Conservation (phyloP, 1,284 basidiomycete genomes). For the Psilocybe mexicana region DNA sequence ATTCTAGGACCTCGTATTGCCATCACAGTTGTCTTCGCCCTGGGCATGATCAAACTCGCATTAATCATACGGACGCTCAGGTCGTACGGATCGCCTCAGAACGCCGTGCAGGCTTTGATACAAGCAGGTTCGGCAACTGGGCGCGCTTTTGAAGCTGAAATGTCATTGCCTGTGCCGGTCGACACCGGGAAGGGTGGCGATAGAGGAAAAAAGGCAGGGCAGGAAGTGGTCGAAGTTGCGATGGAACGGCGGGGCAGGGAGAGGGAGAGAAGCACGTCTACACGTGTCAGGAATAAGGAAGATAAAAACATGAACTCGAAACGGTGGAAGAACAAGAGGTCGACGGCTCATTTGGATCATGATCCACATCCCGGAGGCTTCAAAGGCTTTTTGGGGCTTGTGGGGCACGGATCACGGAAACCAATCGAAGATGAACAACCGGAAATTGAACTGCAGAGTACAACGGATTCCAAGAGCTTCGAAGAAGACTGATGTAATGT, state of each 20-base stretch:
- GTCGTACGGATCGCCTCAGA: conserved; percentile 48
- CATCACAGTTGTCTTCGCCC: conserved; percentile 53
- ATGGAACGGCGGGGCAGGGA: conserved; percentile 28
- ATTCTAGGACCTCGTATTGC: conserved; percentile 57
- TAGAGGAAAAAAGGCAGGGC: not conserved
- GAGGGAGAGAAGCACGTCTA: conserved; percentile 24
- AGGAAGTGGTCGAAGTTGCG: conserved; percentile 16
- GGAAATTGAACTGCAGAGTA: not conserved
- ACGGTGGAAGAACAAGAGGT: not conserved
- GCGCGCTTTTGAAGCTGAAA: not conserved
- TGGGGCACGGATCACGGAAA: not conserved
- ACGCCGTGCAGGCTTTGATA: conserved; percentile 15
- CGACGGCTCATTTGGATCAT: not conserved
- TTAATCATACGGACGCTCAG: conserved; percentile 65
- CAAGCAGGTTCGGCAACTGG: conserved; percentile 10
- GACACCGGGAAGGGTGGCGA: not conserved
- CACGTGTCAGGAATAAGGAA: conserved; percentile 20
- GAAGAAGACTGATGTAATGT: not conserved
- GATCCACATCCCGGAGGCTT: conserved; percentile 5
- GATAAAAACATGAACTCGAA: conserved; percentile 15
- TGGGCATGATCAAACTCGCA: conserved; percentile 64
- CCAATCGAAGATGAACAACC: not conserved
- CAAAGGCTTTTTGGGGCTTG: not conserved
- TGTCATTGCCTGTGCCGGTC: not conserved
- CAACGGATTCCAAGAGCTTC: not conserved